Conservation (phyloP, 345 rosid genomes). For the Rhodamnia argentea region DNA sequence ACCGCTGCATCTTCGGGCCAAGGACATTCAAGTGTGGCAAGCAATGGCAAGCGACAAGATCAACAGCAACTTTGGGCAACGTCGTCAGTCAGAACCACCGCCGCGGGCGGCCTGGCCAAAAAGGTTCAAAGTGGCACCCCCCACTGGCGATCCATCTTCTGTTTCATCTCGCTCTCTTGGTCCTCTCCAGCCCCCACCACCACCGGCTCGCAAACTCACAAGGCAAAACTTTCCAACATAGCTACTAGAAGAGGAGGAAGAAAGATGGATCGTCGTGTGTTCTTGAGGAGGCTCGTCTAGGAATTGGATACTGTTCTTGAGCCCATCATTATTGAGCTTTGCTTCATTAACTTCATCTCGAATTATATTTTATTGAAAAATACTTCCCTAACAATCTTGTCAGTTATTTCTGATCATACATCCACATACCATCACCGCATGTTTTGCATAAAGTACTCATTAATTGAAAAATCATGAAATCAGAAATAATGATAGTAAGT, state of each 20-base stretch:
- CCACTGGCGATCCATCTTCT: not conserved
- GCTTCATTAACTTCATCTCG: not conserved
- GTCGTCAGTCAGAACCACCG: not conserved
- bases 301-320: too few relatives aligned
- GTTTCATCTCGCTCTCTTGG: not conserved
- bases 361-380: too few relatives aligned
- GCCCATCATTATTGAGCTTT: too few relatives aligned
- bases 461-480: too few relatives aligned
- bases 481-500: too few relatives aligned
- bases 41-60: not conserved
- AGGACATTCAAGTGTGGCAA: not conserved
- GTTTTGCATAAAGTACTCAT: too few relatives aligned
- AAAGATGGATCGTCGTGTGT: too few relatives aligned
- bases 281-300: too few relatives aligned
- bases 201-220: not conserved
- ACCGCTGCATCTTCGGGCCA: not conserved
- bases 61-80: not conserved
- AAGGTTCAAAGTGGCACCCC: not conserved
- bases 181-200: not conserved
- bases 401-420: too few relatives aligned
- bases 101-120: not conserved
- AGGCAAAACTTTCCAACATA: not conserved
- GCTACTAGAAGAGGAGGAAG: not conserved
- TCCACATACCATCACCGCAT: too few relatives aligned
- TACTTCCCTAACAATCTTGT: too few relatives aligned